Evolutionary conservation across 495 filamentous ascomycete genomes (phyloP), one percentile per base, ranked within the genome.

Genomic region (Xylaria sp.): DNA sequence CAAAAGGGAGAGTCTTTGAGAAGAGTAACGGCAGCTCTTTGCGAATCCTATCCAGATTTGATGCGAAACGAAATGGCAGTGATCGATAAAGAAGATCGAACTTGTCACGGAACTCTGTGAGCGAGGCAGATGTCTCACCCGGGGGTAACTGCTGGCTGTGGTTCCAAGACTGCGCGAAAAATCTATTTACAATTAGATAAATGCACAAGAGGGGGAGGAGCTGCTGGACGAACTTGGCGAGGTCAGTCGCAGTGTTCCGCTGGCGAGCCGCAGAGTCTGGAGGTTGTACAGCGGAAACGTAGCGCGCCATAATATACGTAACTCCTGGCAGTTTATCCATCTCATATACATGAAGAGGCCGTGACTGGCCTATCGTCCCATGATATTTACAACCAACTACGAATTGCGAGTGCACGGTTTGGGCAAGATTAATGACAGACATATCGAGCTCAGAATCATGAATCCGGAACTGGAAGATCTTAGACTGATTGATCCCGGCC

Each of bases 1-100:
- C 81, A 43, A 81, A 75, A 0, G 81, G 80, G 68, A 75, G 71
- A 29, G 67, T 58, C 53, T 44, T 55, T 26, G n/a, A n/a, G n/a
- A n/a, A n/a, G n/a, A n/a, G n/a, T n/a, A n/a, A n/a, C n/a, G n/a
- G n/a, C n/a, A n/a, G n/a, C n/a, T n/a, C n/a, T n/a, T n/a, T n/a
- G n/a, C n/a, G n/a, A n/a, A n/a, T n/a, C n/a, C n/a, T n/a, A n/a
- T n/a, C n/a, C n/a, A n/a, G n/a, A n/a, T n/a, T n/a, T n/a, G n/a
- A n/a, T n/a, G n/a, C n/a, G n/a, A n/a, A n/a, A n/a, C n/a, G n/a
- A n/a, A n/a, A n/a, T n/a, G n/a, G n/a, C n/a, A n/a, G n/a, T n/a
- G n/a, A n/a, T n/a, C n/a, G n/a, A n/a, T n/a, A n/a, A n/a, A n/a
- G n/a, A n/a, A n/a, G n/a, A n/a, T n/a, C n/a, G n/a, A n/a, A n/a